Percentiles rank a stretch among this genome's conserved stretches.
Conservation (phyloP, 2,329 filamentous ascomycete species). For the Westerdykella sp. region DNA sequence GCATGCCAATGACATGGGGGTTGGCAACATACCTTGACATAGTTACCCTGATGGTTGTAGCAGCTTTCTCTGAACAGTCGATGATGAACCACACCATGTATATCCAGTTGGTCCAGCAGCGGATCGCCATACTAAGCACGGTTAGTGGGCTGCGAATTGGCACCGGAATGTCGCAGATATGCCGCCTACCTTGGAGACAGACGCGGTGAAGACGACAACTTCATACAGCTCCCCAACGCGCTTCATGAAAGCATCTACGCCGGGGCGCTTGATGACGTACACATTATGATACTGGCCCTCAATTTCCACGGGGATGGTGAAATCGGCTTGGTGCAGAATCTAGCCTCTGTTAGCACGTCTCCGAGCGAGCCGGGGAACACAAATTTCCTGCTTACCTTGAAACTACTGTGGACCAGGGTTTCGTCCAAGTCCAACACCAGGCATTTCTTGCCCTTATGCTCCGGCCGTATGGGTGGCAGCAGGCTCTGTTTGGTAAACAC, state of each 20-base stretch:
- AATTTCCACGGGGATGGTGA: constrained; percentile 97
- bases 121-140: constrained; percentile 79
- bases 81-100: constrained; percentile 94
- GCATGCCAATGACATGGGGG: background rate
- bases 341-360: constrained; percentile 38
- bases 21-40: constrained; percentile 64
- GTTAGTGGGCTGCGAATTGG: constrained; percentile 10
- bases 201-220: constrained; percentile 97
- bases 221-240: constrained; percentile 95
- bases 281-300: constrained; percentile 99
- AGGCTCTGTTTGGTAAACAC: constrained; percentile 58
- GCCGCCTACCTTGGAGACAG: constrained; percentile 77
- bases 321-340: constrained; percentile 97
- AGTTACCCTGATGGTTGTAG: constrained; percentile 99
- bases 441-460: constrained; percentile 84
- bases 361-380: background rate
- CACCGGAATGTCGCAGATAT: background rate
- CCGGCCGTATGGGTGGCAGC: constrained; percentile 72
- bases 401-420: constrained; percentile 95
- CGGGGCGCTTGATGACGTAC: constrained; percentile 98
- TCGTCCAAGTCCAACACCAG: constrained; percentile 93
- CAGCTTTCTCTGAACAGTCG: constrained; percentile 95
- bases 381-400: constrained; percentile 69
- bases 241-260: constrained; percentile 98
- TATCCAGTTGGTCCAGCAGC: constrained; percentile 90